Base-by-base conservation (phyloP, 2,329 filamentous ascomycete genomes). In the Aspergillus sclerotialis region DNA sequence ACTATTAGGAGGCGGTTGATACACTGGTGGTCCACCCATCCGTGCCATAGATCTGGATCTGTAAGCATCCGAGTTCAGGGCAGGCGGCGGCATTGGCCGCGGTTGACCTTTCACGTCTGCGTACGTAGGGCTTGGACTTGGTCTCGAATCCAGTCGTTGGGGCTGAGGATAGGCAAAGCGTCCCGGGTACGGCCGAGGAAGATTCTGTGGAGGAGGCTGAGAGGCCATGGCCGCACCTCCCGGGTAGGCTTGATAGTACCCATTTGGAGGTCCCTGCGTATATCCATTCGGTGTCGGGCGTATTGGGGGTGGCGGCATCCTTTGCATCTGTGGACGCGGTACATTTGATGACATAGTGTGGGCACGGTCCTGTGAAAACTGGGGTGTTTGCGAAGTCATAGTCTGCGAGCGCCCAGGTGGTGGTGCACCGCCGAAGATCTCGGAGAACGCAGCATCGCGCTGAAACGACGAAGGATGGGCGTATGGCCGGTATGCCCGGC, bases 361-460 rank as follows among this genome's bases (percentile, higher is more conserved):
- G 30, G 87, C 86, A 50, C 89, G 78, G 48, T 84, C 84, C 33
- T 70, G 68, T 33, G 71, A 69, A 39, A 74, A 69, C 51, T 76
- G 77, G 39, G 70, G 65, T 19, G 82, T 74, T 45, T 87, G 81
- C 36, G 84, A 88, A 44, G 82, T 92, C 88, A 96, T 95, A 16
- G 90, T 95, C 56, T 95, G 89, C 38, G 89, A 93, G 60, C 92
- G 82, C 38, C 90, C 90, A 29, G 85, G 78, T 30, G 87, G 87
- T 45, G 86, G 88, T 45, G 85, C 76, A 45, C 80, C 80, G 49
- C 90, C 92, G 60, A 96, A 98, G 58, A 96, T 96, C 66, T 90
- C 90, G 47, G 84, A 87, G 64, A 93, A 98, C 46, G 90, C 92
- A 49, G 87, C 86, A 76, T 98, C 89, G 67, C 92, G 83, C 65